Percentiles rank a stretch among this genome's conserved stretches.
Evolutionary conservation across 371 early-diverging fungal species (phyloP).

Genomic region (Mucor indicus): DNA sequence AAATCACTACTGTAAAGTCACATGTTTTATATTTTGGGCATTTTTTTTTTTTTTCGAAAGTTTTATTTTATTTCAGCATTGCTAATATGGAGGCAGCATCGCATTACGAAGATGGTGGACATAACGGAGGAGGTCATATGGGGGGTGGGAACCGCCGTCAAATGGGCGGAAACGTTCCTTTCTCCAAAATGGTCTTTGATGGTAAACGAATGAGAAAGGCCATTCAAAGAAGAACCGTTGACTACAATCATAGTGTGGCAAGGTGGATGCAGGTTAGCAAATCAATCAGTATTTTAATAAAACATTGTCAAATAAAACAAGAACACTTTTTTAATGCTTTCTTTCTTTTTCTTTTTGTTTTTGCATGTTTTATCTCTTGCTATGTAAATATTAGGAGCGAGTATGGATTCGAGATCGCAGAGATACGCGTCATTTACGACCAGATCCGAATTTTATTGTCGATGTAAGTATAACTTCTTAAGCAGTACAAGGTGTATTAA

Average conservation of each 20-base stretch:
- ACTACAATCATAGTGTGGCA: constrained; percentile 89
- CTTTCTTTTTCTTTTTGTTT: constrained; percentile 8
- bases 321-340: background rate
- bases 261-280: constrained; percentile 72
- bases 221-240: constrained; percentile 93
- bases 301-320: constrained; percentile 1
- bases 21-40: too few relatives aligned
- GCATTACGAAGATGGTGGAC: background rate
- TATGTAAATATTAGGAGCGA: constrained; percentile 40
- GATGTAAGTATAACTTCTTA: constrained; percentile 58
- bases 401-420: constrained; percentile 63
- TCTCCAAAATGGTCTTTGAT: constrained; percentile 64
- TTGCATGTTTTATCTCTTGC: constrained; percentile 2
- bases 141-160: background rate
- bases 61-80: too few relatives aligned
- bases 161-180: constrained; percentile 28
- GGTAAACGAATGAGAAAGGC: constrained; percentile 96
- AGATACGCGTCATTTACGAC: constrained; percentile 67
- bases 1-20: too few relatives aligned
- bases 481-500: background rate
- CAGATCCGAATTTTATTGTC: constrained; percentile 84
- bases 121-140: constrained; percentile 8
- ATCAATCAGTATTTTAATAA: background rate
- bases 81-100: background rate
- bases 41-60: too few relatives aligned